These are phyloP conservation scores for Phytophthora niederhauseri DNA, from an alignment of 352 stramenopile species.

Conservation along the genomic window DNA sequence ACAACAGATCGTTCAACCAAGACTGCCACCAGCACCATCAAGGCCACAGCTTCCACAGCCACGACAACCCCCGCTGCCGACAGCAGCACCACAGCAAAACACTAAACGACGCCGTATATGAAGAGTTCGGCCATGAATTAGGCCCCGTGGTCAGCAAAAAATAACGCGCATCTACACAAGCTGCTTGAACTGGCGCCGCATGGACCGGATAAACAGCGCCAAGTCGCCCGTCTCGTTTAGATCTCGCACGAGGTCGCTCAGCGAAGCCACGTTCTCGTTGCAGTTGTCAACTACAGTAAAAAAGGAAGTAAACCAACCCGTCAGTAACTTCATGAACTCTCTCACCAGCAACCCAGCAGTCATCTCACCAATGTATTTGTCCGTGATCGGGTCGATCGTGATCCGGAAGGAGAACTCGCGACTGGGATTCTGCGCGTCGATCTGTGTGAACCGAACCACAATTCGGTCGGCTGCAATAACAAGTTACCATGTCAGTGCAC, in stretches of 20 bases:
- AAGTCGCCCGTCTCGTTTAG: slow-evolving; percentile 76
- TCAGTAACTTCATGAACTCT: not conserved
- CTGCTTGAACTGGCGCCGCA: slow-evolving; percentile 81
- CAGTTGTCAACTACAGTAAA: slow-evolving; percentile 65
- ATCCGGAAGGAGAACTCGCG: slow-evolving; percentile 80
- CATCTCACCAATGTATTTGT: slow-evolving; percentile 64
- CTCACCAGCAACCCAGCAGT: not conserved
- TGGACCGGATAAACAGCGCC: slow-evolving; percentile 76
- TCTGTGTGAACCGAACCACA: slow-evolving; percentile 70
- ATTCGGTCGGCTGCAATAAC: slow-evolving; percentile 56
- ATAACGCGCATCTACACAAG: slow-evolving; percentile 39
- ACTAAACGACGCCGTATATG: slow-evolving; percentile 54
- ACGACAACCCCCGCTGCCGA: not conserved
- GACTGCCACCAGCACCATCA: not conserved
- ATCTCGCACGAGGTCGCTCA: slow-evolving; percentile 57
- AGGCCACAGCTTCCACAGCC: not conserved
- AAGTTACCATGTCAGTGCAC: not conserved
- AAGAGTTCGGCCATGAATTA: slow-evolving; percentile 22
- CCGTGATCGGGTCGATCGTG: slow-evolving; percentile 60
- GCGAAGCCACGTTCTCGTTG: slow-evolving; percentile 49
- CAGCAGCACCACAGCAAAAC: slow-evolving; percentile 22
- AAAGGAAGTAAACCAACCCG: not conserved
- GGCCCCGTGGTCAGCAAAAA: not conserved
- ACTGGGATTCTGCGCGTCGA: slow-evolving; percentile 56
- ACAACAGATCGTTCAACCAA: slow-evolving; percentile 1